These are phyloP conservation scores for Zoysia japonica DNA, from an alignment of 176 grass and related monocot genomes.

Conservation along the genomic window DNA sequence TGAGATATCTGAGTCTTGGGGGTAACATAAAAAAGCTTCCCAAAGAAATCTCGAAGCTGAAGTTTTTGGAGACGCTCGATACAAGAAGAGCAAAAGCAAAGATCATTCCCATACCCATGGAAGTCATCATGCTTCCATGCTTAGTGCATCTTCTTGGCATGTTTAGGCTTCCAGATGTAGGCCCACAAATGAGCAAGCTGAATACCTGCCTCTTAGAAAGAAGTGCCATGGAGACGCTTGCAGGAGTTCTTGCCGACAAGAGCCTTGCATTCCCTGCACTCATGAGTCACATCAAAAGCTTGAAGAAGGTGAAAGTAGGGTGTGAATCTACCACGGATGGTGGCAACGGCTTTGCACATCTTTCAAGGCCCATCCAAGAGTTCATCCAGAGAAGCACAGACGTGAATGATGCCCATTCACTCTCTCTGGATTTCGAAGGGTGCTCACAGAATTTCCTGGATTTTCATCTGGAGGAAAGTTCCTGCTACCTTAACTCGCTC, in stretches of 20 bases:
- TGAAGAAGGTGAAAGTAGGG: conserved; percentile 34
- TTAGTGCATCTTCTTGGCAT: conserved; percentile 18
- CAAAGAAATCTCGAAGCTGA: conserved; percentile 26
- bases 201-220: background rate
- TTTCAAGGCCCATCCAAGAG: conserved; percentile 6
- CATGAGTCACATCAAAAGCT: conserved; percentile 12
- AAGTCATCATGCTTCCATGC: conserved; percentile 11
- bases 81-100: conserved; percentile 6
- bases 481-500: conserved; percentile 7
- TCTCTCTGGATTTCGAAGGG: background rate
- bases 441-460: background rate
- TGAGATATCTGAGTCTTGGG: conserved; percentile 20
- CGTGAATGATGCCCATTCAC: background rate
- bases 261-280: background rate
- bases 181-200: background rate
- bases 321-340: background rate
- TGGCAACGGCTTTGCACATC: background rate
- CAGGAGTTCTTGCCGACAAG: background rate
- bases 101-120: background rate
- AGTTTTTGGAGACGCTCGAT: conserved; percentile 29
- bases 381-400: conserved; percentile 14
- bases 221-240: background rate
- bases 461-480: background rate
- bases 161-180: background rate
- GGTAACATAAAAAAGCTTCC: background rate